Base-by-base conservation (phyloP, 805 yeast genomes). In the Hanseniaspora vineae region DNA sequence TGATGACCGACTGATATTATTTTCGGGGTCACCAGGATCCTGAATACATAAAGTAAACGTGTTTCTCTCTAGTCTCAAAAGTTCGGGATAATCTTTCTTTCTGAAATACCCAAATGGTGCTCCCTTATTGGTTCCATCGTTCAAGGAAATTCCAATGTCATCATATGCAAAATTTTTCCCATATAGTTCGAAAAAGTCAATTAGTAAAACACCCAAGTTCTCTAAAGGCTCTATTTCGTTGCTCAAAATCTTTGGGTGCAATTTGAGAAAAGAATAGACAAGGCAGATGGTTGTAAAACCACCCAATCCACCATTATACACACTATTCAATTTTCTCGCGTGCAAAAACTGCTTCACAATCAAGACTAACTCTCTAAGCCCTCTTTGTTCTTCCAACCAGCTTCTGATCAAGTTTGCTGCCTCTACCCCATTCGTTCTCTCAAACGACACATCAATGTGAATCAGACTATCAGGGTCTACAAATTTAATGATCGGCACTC, bases 401-500 rank as follows among this genome's bases (percentile, higher is more conserved):
- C 69, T 68, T 48, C 84, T 68, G 32, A 90, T 89, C 10, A 79
- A 71, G 50, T 73, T 74, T 1, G 96, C 96, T 0, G 96, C 95
- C 6, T 75, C 80, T 3, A 88, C 65, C 39, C 96, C 96, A 56
- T 85, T 83, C 0, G 75, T 71, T 59, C 89, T 75, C 61, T 89
- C 96, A 59, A 90, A 89, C 2, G 97, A 89, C 2, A 92, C 75
- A 64, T 90, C 98, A 15, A 90, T 80, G 53, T 84, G 87, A 37
- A 89, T 78, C 17, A 73, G 72, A 2, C 87, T 75, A 10, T 60
- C 57, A 1, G 81, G 77, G 53, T 90, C 97, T 2, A 82, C 80
- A 61, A 88, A 85, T 62, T 92, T 90, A 61, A 90, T 84, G 53
- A 90, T 90, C 1, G 98, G 98, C 18, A 90, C 97, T 54, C 88